A percentile compares a stretch with the other conserved stretches of the same genome.
Evolutionary conservation across 2,329 filamentous ascomycete genomes (phyloP).

Genomic region (Aspergillus unguis): DNA sequence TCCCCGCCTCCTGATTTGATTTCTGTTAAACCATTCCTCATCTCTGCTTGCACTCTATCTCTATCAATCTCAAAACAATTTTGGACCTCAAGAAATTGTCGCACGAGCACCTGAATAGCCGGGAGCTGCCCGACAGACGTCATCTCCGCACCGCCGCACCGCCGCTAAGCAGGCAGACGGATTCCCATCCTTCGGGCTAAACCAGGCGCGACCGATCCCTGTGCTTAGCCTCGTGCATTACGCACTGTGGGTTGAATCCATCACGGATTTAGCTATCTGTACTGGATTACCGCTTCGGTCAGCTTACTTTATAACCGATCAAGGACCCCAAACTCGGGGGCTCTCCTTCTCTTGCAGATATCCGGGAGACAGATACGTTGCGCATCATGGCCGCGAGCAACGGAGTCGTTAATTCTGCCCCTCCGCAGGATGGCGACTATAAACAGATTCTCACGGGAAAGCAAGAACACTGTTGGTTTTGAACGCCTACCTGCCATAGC

Average conservation of each 20-base stretch:
- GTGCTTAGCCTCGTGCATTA: slow-evolving; percentile 5
- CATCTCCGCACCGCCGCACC: slow-evolving; percentile 8
- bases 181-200: slow-evolving; percentile 19
- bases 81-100: neutral
- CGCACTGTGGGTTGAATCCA: neutral
- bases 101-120: slow-evolving; percentile 1
- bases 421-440: slow-evolving; percentile 29
- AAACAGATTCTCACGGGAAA: slow-evolving; percentile 78
- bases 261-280: slow-evolving; percentile 2
- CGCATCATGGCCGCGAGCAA: slow-evolving; percentile 15
- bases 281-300: neutral
- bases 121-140: slow-evolving; percentile 22
- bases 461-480: slow-evolving; percentile 84
- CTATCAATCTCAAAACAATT: neutral
- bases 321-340: neutral
- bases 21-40: neutral
- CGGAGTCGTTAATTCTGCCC: slow-evolving; percentile 10
- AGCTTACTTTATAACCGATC: slow-evolving; percentile 10
- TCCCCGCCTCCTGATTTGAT: neutral
- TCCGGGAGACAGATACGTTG: slow-evolving; percentile 5
- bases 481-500: neutral
- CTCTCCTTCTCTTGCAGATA: neutral
- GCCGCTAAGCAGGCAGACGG: slow-evolving; percentile 30
- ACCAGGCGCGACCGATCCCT: slow-evolving; percentile 3
- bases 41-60: neutral